These are phyloP conservation scores for Chlorella sp. DNA, from an alignment of 139 green algal species.

Conservation along the genomic window DNA sequence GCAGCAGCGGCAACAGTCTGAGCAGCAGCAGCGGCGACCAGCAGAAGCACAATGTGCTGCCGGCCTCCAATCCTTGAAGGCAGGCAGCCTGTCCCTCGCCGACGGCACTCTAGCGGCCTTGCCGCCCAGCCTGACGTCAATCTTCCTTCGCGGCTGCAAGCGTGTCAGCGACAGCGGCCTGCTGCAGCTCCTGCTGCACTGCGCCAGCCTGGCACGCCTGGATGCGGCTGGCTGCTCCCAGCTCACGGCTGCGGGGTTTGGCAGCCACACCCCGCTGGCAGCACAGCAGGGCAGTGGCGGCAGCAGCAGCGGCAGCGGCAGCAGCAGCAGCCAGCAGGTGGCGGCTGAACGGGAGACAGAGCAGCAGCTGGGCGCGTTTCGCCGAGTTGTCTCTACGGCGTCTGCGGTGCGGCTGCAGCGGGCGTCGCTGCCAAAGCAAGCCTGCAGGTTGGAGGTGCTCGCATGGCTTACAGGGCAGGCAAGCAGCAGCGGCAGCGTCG, in stretches of 20 bases:
- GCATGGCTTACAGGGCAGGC: conserved; percentile 27
- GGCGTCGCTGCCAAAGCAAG: conserved; percentile 7
- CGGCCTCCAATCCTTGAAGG: neutral
- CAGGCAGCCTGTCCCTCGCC: neutral
- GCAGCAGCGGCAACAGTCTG: neutral
- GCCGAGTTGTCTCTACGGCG: neutral
- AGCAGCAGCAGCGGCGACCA: neutral
- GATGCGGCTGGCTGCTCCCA: conserved; percentile 19
- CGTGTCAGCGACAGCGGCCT: conserved; percentile 9
- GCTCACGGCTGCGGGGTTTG: conserved; percentile 13
- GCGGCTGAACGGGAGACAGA: neutral
- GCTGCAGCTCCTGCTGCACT: conserved; percentile 18
- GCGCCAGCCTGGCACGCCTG: neutral
- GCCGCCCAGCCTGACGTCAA: neutral
- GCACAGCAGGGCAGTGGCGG: neutral
- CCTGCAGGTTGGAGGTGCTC: conserved; percentile 1
- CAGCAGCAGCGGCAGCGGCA: neutral
- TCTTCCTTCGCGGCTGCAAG: conserved; percentile 23
- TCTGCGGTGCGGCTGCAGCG: neutral
- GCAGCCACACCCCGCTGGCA: conserved; percentile 2
- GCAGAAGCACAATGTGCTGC: neutral
- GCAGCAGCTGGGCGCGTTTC: neutral
- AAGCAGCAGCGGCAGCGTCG: neutral
- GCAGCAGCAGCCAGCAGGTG: neutral
- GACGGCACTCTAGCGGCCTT: neutral